Conservation (phyloP, 768 basidiomycete genomes). For the Pleurotus salmoneostramineus region DNA sequence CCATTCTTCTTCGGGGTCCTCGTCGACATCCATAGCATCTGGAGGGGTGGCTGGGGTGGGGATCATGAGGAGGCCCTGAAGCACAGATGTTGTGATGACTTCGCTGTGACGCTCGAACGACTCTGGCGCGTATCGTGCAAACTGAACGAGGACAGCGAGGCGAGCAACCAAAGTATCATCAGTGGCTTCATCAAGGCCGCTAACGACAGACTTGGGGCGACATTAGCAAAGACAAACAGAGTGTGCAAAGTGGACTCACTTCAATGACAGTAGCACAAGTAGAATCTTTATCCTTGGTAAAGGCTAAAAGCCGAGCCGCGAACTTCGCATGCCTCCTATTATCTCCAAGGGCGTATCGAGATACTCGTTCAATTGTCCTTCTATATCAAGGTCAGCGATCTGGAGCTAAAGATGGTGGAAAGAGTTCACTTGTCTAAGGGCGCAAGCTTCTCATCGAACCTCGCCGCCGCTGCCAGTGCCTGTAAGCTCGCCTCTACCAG, state of each 20-base stretch:
- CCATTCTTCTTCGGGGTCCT: slow-evolving; percentile 54
- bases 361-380: slow-evolving; percentile 62
- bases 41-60: slow-evolving; percentile 41
- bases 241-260: slow-evolving; percentile 34
- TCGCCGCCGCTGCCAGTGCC: slow-evolving; percentile 67
- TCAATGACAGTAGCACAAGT: slow-evolving; percentile 56
- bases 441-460: slow-evolving; percentile 51
- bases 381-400: slow-evolving; percentile 29
- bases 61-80: slow-evolving; percentile 68
- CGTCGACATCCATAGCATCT: slow-evolving; percentile 57
- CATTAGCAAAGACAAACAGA: neutral
- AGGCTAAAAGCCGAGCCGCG: slow-evolving; percentile 71
- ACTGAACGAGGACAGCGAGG: slow-evolving; percentile 68
- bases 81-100: slow-evolving; percentile 63
- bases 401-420: neutral
- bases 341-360: slow-evolving; percentile 53
- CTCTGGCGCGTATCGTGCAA: slow-evolving; percentile 63
- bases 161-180: slow-evolving; percentile 60
- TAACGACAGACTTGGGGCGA: slow-evolving; percentile 50
- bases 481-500: slow-evolving; percentile 70
- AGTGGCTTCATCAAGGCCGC: slow-evolving; percentile 39
- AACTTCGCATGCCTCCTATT: slow-evolving; percentile 78
- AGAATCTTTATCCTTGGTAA: slow-evolving; percentile 47
- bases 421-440: slow-evolving; percentile 58
- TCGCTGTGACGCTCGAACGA: slow-evolving; percentile 81